A percentile compares a stretch with the other conserved stretches of the same genome.
Evolutionary conservation across 1,284 basidiomycete genomes (phyloP).

Genomic region (Clitocybe nebularis): DNA sequence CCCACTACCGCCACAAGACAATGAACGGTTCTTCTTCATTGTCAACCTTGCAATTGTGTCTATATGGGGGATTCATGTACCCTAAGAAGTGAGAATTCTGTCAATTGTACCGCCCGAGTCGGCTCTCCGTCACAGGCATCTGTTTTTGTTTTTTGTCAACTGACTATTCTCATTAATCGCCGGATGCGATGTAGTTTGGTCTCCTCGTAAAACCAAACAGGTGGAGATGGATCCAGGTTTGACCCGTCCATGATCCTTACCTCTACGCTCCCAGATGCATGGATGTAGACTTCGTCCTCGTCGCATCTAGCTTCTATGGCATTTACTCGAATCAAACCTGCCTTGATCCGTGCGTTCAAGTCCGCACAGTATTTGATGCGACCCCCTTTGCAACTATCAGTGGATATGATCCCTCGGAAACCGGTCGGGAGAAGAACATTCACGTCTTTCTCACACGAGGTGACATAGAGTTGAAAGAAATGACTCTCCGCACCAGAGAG

Average conservation of each 20-base stretch:
- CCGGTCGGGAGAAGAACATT: slow-evolving; percentile 9
- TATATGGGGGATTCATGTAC: too few species aligned
- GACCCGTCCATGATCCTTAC: slow-evolving; percentile 4
- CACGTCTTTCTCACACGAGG: slow-evolving; percentile 11
- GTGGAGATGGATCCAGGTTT: neutral
- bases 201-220: slow-evolving; percentile 1
- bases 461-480: slow-evolving; percentile 12
- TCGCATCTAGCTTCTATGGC: slow-evolving; percentile 3
- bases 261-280: slow-evolving; percentile 3
- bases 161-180: neutral
- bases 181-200: neutral
- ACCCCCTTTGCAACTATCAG: slow-evolving; percentile 8
- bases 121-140: neutral
- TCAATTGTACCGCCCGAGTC: neutral
- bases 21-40: too few species aligned
- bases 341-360: slow-evolving; percentile 1
- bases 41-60: too few species aligned
- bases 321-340: slow-evolving; percentile 6
- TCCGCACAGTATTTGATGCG: slow-evolving; percentile 8
- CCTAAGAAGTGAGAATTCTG: too few species aligned
- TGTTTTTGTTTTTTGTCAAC: slow-evolving; percentile 2
- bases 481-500: slow-evolving; percentile 10
- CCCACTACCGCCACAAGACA: too few species aligned
- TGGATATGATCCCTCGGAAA: slow-evolving; percentile 9
- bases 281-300: slow-evolving; percentile 9